Evolutionary conservation across 345 rosid genomes (phyloP), one percentile per base, ranked within the genome.

Genomic region (Erodium maritimum): DNA sequence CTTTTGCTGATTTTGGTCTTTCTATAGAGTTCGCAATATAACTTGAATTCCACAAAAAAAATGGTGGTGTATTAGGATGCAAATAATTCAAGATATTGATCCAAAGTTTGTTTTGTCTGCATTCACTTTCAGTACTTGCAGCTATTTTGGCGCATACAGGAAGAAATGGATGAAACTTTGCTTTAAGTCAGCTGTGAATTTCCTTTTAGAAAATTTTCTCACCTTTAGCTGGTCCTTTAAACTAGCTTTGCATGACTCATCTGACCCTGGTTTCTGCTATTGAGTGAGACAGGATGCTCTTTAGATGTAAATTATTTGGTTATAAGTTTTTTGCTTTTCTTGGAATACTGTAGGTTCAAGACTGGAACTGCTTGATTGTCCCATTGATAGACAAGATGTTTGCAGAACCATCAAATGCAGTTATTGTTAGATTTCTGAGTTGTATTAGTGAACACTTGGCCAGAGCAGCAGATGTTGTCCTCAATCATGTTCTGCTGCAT

Each of bases 331-430:
- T 14, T 37, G 7, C 19, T 5, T 33, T 57, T 58, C 61, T 53
- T 67, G 60, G 55, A 52, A 54, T 62, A 55, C 68, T 60, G 23
- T 74, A 91, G 96, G 95, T 88, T 56, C 74, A 75, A 67, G 85
- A 85, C 71, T 88, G 97, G 96, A 75, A 66, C 23, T 42, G 71
- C 61, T 72, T 85, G 67, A 74, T 78, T 60, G 86, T 73, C 29
- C 77, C 88, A 29, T 64, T 91, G 73, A 75, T 87, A 59, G 86
- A 84, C 59, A 88, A 91, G 85, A 79, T 91, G 91, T 88, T 85
- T 70, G 64, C 75, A 17, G 91, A 91, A 78, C 97, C 97, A 71
- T 77, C 88, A 69, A 91, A 91, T 82, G 83, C 90, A 25, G 79
- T 68, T 67, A 65, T 87, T 52, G 85, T 91, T 60, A 82, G 83